A percentile compares a stretch with the other conserved stretches of the same genome.
Evolutionary conservation across 257 asterid species (phyloP).

Genomic region (Jacaranda copaia): DNA sequence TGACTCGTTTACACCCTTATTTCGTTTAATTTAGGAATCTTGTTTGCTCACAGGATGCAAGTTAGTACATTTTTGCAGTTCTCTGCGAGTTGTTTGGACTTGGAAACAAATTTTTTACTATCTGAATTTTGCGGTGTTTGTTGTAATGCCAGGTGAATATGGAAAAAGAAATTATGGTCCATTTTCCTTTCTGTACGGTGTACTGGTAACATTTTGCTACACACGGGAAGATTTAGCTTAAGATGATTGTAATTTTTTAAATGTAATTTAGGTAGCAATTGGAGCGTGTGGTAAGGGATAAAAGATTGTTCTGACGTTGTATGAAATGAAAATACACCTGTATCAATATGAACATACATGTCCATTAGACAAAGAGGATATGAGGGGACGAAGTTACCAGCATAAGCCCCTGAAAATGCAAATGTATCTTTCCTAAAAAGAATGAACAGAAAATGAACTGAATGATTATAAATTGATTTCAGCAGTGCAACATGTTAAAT

Average conservation of each 20-base stretch:
- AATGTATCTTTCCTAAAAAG: not conserved
- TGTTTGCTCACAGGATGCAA: not conserved
- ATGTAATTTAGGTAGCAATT: not conserved
- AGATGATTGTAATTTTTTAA: not conserved
- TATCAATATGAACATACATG: not conserved
- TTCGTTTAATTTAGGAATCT: not conserved
- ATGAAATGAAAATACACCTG: conserved; percentile 7
- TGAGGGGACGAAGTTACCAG: not conserved
- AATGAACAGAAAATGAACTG: not conserved
- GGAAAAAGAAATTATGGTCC: conserved; percentile 10
- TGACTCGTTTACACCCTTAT: not conserved
- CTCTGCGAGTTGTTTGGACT: conserved; percentile 29
- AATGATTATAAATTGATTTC: not conserved
- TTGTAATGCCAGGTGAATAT: conserved; percentile 13
- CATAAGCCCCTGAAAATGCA: not conserved
- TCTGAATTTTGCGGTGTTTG: conserved; percentile 22
- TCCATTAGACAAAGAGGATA: not conserved
- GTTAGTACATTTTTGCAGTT: conserved; percentile 12
- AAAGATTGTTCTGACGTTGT: not conserved
- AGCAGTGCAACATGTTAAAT: not conserved
- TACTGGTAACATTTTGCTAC: conserved; percentile 19
- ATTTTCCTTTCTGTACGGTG: conserved; percentile 1
- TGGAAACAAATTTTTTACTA: conserved; percentile 7
- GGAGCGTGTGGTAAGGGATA: conserved; percentile 10
- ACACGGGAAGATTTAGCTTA: conserved; percentile 15